Percentiles rank a stretch among this genome's conserved stretches.
phyloP scores from a whole-genome alignment of 1,284 basidiomycete species.

The Apiotrichum domesticum region DNA sequence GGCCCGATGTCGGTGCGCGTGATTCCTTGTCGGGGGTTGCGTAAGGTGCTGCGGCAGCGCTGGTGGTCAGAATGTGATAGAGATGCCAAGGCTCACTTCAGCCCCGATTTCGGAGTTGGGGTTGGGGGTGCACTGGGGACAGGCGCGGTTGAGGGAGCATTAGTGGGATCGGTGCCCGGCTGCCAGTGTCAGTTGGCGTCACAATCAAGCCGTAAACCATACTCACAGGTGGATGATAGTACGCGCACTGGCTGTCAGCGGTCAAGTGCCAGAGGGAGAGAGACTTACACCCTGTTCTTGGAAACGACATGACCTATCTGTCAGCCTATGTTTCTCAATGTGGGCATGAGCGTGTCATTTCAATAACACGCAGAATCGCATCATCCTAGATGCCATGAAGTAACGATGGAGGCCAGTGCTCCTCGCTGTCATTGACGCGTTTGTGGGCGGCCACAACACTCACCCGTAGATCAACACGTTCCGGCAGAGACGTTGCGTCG shows the following conservation, averaged over 20 bases:
- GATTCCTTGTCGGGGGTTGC: conserved; percentile 44
- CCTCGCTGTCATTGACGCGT: no score
- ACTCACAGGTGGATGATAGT: conserved; percentile 68
- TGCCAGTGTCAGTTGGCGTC: not conserved
- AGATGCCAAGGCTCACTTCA: conserved; percentile 10
- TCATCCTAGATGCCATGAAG: no score
- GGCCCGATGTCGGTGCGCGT: conserved; percentile 7
- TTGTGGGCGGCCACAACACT: conserved; percentile 15
- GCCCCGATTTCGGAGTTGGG: conserved; percentile 8
- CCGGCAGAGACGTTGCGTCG: conserved; percentile 66
- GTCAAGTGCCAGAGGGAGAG: not conserved
- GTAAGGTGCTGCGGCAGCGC: conserved; percentile 7
- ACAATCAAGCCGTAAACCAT: not conserved
- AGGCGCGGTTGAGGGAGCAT: conserved; percentile 1
- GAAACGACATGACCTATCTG: conserved; percentile 66
- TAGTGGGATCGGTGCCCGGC: conserved; percentile 15
- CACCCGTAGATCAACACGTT: conserved; percentile 85
- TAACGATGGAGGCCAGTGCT: not conserved
- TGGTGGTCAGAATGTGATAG: not conserved
- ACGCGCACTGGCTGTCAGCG: conserved; percentile 54
- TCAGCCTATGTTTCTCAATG: not conserved
- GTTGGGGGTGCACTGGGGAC: not conserved
- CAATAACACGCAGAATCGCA: no score
- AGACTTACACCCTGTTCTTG: conserved; percentile 63
- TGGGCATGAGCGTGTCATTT: no score